Base-by-base conservation (phyloP, 2,329 filamentous ascomycete species). In the Colletotrichum shisoi region DNA sequence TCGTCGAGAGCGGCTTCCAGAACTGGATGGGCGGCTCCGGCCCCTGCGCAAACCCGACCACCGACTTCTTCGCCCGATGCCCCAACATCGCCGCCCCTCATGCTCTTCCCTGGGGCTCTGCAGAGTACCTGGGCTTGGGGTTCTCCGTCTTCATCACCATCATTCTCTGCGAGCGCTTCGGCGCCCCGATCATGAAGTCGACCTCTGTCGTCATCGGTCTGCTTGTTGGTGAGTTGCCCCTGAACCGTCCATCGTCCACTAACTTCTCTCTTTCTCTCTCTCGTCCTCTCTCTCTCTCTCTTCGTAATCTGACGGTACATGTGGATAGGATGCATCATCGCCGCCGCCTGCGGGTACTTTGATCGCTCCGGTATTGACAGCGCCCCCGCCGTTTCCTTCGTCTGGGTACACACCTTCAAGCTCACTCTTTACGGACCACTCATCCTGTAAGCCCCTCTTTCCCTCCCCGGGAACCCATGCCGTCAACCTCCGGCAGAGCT, bases 121-220 rank as follows among this genome's bases (percentile, higher is more conserved):
- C 91, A 1, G 89, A 95, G 76, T 93, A 90, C 71, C 86, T 95
- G 5, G 92, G 84, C 13, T 84, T 95, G 2, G 92, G 92, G 0
- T 94, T 95, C 79, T 87, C 87, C 51, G 92, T 94, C 42, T 94
- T 94, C 74, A 71, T 90, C 51, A 91, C 89, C 34, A 94, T 95
- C 74, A 89, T 95, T 68, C 75, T 94, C 13, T 92, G 90, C 75
- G 92, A 95, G 77, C 86, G 91, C 12, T 93, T 94, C 72, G 92
- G 92, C 1, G 85, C 91, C 0, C 92, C 92, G 0, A 90, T 95
- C 71, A 94, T 95, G 90, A 94, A 94, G 75, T 91, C 88, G 2
- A 90, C 87, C 8, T 88, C 89, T 37, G 91, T 94, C 39, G 87
- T 94, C 48, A 82, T 93, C 63, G 91, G 92, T 15, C 82, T 94